phyloP scores from a whole-genome alignment of 2,329 filamentous ascomycete genomes.

The Fusarium sp. region DNA sequence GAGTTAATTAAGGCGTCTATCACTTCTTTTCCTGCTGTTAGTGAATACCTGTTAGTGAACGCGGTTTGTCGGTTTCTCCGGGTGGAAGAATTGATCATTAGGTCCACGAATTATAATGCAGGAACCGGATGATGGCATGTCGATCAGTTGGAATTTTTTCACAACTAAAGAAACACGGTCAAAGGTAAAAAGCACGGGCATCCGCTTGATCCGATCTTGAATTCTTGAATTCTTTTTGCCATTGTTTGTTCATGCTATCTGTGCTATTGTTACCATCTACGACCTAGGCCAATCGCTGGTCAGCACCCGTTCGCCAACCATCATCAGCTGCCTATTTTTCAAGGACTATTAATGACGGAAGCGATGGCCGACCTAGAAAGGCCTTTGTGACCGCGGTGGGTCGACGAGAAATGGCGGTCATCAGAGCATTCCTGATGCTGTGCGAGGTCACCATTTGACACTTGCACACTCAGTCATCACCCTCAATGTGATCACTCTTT shows the following conservation, averaged over 20 bases:
- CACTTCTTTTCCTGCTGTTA: background rate
- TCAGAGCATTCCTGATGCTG: background rate
- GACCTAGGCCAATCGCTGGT: background rate
- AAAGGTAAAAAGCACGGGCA: background rate
- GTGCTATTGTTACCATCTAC: background rate
- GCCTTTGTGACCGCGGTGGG: too few species aligned
- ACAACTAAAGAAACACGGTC: too few species aligned
- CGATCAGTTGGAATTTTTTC: background rate
- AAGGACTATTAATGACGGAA: background rate
- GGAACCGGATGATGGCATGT: background rate
- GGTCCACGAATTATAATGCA: constrained; percentile 5
- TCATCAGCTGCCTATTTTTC: background rate
- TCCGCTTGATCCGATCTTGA: background rate
- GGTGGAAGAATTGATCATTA: background rate
- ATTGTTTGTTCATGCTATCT: background rate
- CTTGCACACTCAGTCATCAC: background rate
- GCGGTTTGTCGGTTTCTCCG: background rate
- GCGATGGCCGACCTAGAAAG: too few species aligned
- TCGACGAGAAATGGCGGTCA: background rate
- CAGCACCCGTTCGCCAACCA: background rate
- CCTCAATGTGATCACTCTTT: constrained; percentile 23
- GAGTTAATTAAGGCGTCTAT: background rate
- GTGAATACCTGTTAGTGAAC: background rate
- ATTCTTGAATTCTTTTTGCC: background rate
- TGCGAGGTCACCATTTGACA: background rate